These are phyloP conservation scores for Annulohypoxylon maeteangense DNA, from an alignment of 495 filamentous ascomycete genomes.

Conservation along the genomic window DNA sequence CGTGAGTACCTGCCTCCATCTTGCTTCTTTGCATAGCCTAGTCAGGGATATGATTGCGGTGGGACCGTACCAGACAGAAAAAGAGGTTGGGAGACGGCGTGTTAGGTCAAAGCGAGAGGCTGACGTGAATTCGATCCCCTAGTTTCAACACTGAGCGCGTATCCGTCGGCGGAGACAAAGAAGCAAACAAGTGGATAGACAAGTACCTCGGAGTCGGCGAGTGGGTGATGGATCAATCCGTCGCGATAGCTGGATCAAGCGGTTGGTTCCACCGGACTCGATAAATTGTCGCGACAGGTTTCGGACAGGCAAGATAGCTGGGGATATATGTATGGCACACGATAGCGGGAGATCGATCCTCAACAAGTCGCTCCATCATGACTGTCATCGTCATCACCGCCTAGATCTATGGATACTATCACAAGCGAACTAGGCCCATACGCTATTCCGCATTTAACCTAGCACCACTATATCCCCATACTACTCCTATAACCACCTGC, in stretches of 20 bases:
- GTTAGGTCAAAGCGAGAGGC: conserved; percentile 1
- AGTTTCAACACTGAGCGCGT: conserved; percentile 91
- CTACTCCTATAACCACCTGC: background rate
- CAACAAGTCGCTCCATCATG: background rate
- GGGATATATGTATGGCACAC: background rate
- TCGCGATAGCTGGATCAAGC: conserved; percentile 87
- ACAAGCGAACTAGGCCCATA: background rate
- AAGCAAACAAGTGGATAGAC: conserved; percentile 89
- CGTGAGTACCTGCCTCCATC: conserved; percentile 71
- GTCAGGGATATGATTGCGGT: background rate
- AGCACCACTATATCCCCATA: background rate
- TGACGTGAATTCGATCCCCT: conserved; percentile 61
- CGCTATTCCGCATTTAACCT: background rate
- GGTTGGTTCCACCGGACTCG: conserved; percentile 89
- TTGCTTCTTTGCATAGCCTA: conserved; percentile 4
- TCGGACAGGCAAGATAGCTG: background rate
- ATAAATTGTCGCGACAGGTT: conserved; percentile 48
- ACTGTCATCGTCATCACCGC: conserved; percentile 1
- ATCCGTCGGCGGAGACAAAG: conserved; percentile 75
- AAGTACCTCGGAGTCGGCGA: conserved; percentile 96
- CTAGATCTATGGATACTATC: background rate
- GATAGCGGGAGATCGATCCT: background rate
- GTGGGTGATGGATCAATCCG: conserved; percentile 97
- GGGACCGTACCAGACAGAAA: conserved; percentile 8
- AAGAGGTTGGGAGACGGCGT: conserved; percentile 41